Base-by-base conservation (phyloP, 371 early-diverging fungal species). In the Saksenaea vasiformis region DNA sequence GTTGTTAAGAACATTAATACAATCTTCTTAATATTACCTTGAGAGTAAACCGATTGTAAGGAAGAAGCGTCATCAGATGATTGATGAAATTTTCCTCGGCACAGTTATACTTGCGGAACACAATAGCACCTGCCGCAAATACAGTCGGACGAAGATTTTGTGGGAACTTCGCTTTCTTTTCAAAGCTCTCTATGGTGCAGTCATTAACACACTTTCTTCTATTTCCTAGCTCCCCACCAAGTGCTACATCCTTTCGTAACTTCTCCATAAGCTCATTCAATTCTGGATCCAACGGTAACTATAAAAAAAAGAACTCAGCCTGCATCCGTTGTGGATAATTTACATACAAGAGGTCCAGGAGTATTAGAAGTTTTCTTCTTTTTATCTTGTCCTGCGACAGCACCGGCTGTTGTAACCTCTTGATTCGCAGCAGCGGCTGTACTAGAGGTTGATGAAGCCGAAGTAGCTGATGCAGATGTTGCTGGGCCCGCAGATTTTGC, bases 41-140 rank as follows among this genome's bases (percentile, higher is more conserved):
- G 8, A 86, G 53, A 1, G 85, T 84, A 44, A 77, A 84, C 47
- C 72, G 70, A 62, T 82, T 82, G 60, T 83, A 86, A 0, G 84
- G 86, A 17, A 86, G 62, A n/a, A 82, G 71, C 0, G 54, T 54
- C 74, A 83, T 82, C n/a, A 86, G 43, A 59, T 80, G 80, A 2
- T 61, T 51, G 24, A 86, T 64, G 11, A 82, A 63, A 22, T 72
- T 70, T 0, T 78, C 81, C 15, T 82, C 81, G n/a, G 83, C 57
- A 0, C 54, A 57, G 27, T 77, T 72, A 17, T 68, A 22, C 19
- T 77, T 72, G 1, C 76, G 67, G 10, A 80, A 72, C 19, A 76
- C 67, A n/a, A 78, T 54, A 7, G 69, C 56, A 17, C 83, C 85
- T 38, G 77, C 77, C 10, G 76, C 72, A 27, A 82, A 65, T 3